Evolutionary conservation across 148 eudicot species (phyloP).

Genomic region (Oxyria digyna): DNA sequence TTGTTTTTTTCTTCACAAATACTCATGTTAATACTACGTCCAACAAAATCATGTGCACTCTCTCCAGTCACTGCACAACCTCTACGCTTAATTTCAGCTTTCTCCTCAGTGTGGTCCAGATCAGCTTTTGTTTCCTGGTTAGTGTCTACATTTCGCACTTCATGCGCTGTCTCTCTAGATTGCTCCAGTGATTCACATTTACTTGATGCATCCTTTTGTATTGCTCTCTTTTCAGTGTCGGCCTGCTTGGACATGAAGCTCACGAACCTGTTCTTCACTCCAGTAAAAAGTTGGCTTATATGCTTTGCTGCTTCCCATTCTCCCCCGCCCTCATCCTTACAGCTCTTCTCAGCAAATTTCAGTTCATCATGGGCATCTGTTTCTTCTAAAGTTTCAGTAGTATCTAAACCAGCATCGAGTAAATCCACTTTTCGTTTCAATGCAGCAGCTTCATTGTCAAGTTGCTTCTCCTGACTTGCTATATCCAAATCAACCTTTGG

Average conservation of each 20-base stretch:
- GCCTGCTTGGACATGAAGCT: conserved; percentile 32
- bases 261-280: conserved; percentile 32
- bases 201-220: conserved; percentile 20
- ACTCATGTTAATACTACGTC: neutral
- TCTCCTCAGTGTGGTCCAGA: conserved; percentile 10
- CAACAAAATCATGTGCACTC: neutral
- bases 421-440: conserved; percentile 6
- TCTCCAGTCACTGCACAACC: conserved; percentile 7
- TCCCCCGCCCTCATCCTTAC: conserved; percentile 23
- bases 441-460: conserved; percentile 13
- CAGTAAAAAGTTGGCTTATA: conserved; percentile 28
- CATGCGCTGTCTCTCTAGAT: conserved; percentile 15
- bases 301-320: conserved; percentile 40
- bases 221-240: conserved; percentile 21
- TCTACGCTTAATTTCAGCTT: neutral
- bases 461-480: neutral
- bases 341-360: conserved; percentile 12
- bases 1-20: neutral
- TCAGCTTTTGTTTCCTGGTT: conserved; percentile 14
- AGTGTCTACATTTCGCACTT: conserved; percentile 18
- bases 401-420: conserved; percentile 15
- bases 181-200: conserved; percentile 21
- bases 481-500: neutral
- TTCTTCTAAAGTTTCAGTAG: conserved; percentile 18
- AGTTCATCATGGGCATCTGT: conserved; percentile 4